phyloP scores from a whole-genome alignment of 2,329 filamentous ascomycete genomes.

The Sclerotinia nivalis region DNA sequence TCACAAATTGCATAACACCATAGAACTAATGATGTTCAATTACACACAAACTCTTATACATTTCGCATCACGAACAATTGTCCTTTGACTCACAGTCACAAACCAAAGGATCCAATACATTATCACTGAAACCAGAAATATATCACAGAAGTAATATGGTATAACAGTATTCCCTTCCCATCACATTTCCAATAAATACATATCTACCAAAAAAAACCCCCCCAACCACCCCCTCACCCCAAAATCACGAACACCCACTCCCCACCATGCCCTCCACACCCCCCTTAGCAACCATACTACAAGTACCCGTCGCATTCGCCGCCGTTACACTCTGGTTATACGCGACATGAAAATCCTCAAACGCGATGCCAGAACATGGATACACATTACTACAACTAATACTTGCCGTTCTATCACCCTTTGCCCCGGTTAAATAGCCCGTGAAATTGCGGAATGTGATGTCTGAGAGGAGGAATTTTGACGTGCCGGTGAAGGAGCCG shows the following conservation, averaged over 20 bases:
- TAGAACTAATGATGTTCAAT: too few species aligned
- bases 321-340: conserved; percentile 27
- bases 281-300: conserved; percentile 35
- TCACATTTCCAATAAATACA: too few species aligned
- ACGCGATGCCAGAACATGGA: conserved; percentile 53
- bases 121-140: too few species aligned
- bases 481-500: conserved; percentile 50
- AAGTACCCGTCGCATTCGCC: conserved; percentile 37
- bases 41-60: background rate
- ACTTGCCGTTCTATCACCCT: conserved; percentile 42
- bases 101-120: background rate
- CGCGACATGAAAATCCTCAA: conserved; percentile 45
- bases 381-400: conserved; percentile 51
- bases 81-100: background rate
- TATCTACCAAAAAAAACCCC: background rate
- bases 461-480: conserved; percentile 52
- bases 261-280: conserved; percentile 40
- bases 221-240: background rate
- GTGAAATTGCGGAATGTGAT: conserved; percentile 54
- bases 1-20: background rate
- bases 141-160: too few species aligned
- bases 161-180: too few species aligned
- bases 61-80: too few species aligned
- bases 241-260: conserved; percentile 31
- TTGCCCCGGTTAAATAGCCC: conserved; percentile 46